Conservation (phyloP, 352 stramenopile genomes). For the Pythium phragmiticola region DNA sequence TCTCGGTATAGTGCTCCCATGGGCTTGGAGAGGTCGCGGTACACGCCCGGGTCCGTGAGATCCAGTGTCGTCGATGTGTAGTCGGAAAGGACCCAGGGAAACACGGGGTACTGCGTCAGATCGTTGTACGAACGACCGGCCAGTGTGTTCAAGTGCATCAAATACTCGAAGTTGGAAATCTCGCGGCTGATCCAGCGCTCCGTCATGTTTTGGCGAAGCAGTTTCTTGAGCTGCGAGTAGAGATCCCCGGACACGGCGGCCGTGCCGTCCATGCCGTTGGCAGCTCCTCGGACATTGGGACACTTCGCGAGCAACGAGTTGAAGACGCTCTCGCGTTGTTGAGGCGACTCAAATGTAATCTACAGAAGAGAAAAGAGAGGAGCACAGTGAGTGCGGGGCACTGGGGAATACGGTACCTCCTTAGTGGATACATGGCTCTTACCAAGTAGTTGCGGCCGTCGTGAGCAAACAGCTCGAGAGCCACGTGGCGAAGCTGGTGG, state of each 20-base stretch:
- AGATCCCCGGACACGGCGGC: slow-evolving; percentile 40
- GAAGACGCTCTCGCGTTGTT: slow-evolving; percentile 69
- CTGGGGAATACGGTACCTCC: no score
- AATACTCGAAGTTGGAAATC: slow-evolving; percentile 94
- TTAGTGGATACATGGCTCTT: slow-evolving; percentile 13
- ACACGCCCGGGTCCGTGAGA: slow-evolving; percentile 89
- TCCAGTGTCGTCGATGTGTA: slow-evolving; percentile 94
- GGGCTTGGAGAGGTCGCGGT: slow-evolving; percentile 95
- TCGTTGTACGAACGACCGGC: slow-evolving; percentile 97
- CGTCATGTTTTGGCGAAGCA: slow-evolving; percentile 75
- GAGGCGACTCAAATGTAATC: slow-evolving; percentile 65
- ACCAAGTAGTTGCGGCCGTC: slow-evolving; percentile 79
- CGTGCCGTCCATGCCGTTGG: slow-evolving; percentile 58
- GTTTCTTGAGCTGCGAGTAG: slow-evolving; percentile 66
- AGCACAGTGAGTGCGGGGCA: not conserved
- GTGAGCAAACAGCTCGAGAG: slow-evolving; percentile 71
- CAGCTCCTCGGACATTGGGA: slow-evolving; percentile 63
- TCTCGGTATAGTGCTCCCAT: slow-evolving; percentile 96
- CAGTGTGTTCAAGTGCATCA: slow-evolving; percentile 96
- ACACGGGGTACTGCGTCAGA: slow-evolving; percentile 98
- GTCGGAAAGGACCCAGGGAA: slow-evolving; percentile 97
- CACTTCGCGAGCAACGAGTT: slow-evolving; percentile 73
- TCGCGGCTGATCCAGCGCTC: slow-evolving; percentile 71
- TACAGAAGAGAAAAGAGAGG: slow-evolving; percentile 17
- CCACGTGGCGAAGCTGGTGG: slow-evolving; percentile 72